Percentiles rank a stretch among this genome's conserved stretches.
Evolutionary conservation across 192 early-diverging fungal species (phyloP).

Genomic region (Entomortierella chlamydospora): DNA sequence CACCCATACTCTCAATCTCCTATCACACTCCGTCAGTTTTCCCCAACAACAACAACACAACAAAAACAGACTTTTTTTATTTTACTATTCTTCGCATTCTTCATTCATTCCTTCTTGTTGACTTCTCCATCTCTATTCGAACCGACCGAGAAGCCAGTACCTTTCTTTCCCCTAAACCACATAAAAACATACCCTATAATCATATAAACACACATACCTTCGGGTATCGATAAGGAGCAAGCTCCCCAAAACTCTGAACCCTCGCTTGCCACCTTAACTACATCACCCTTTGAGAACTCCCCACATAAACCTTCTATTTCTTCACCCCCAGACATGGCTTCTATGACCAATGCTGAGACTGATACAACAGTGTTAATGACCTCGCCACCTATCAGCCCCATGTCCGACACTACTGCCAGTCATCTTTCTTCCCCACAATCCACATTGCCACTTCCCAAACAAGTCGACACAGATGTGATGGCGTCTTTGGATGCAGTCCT

Average conservation of each 20-base stretch:
- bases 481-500: slow-evolving; percentile 24
- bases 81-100: too few relatives aligned
- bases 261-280: slow-evolving; percentile 3
- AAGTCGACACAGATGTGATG: slow-evolving; percentile 23
- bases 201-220: not conserved
- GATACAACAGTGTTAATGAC: slow-evolving; percentile 17
- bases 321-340: not conserved
- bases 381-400: slow-evolving; percentile 34
- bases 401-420: slow-evolving; percentile 8
- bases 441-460: not conserved
- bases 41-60: too few relatives aligned
- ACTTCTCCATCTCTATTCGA: too few relatives aligned
- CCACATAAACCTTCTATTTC: not conserved
- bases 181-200: not conserved
- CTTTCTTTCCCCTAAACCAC: too few relatives aligned
- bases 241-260: slow-evolving; percentile 5
- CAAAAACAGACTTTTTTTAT: too few relatives aligned
- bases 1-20: not conserved
- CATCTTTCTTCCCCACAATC: slow-evolving; percentile 1
- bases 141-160: too few relatives aligned
- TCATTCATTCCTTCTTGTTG: too few relatives aligned
- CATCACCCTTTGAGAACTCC: slow-evolving; percentile 1
- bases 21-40: too few relatives aligned
- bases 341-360: slow-evolving; percentile 8
- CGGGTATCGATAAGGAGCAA: slow-evolving; percentile 1